Evolutionary conservation across 371 early-diverging fungal genomes (phyloP).

Genomic region (Syncephalis fuscata): DNA sequence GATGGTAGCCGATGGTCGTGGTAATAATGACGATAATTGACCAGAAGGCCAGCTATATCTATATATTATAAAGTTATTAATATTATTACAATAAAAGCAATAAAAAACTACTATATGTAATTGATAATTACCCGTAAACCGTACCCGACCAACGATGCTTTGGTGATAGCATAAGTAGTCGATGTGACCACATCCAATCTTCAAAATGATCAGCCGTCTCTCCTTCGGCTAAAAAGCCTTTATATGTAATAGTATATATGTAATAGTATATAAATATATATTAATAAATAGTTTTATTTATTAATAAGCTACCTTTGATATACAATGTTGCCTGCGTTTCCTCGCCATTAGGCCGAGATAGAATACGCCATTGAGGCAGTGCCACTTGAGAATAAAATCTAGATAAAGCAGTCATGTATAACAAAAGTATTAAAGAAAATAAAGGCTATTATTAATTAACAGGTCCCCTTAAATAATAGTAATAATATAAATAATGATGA

Average conservation of each 20-base stretch:
- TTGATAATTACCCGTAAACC: neutral
- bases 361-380: neutral
- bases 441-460: too few relatives aligned
- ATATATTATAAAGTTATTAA: neutral
- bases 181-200: neutral
- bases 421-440: too few relatives aligned
- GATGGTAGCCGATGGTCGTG: neutral
- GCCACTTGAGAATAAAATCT: neutral
- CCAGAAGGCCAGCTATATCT: neutral
- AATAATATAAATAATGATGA: too few relatives aligned
- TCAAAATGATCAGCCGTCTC: neutral
- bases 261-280: too few relatives aligned
- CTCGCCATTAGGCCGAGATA: neutral
- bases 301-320: neutral
- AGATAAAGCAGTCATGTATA: too few relatives aligned
- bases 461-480: too few relatives aligned
- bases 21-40: neutral
- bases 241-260: too few relatives aligned
- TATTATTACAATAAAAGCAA: neutral
- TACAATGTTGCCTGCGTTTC: neutral
- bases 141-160: neutral
- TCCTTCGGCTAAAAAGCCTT: neutral
- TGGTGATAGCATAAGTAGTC: neutral
- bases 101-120: neutral
- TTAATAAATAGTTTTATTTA: neutral